Evolutionary conservation across 2,329 filamentous ascomycete genomes (phyloP), one percentile per base, ranked within the genome.

Genomic region (Fusarium sp.): DNA sequence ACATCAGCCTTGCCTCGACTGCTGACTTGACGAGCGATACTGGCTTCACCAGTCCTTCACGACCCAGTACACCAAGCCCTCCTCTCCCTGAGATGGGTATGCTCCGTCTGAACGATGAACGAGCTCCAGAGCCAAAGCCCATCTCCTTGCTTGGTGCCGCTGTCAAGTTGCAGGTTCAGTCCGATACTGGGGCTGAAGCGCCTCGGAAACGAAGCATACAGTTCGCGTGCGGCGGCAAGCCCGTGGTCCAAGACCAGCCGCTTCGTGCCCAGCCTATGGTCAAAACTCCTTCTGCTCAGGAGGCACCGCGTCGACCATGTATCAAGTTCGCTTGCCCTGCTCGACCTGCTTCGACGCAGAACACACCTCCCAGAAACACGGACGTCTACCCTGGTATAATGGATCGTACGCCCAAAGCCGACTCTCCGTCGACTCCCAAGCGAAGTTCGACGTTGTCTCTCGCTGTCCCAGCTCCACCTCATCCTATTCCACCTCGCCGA

Each of bases 21-120:
- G 93, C 93, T 39, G 95, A 98, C 71, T 86, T 98, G 61, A 98
- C 94, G n/a, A 98, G 95, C 80, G 96, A 98, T 76, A 96, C 93
- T 62, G 95, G 94, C 63, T 83, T 97, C 63, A 97, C 95, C 16
- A 98, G 94, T 75, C 94, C 95, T 43, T 92, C 94, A n/a, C 87
- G 94, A 60, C 93, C 94, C 37, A 94, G 90, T 78, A 95, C 94
- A 0, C 94, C 95, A 1, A 98, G 95, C 77, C 95, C 96, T 16
- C 94, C 94, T n/a, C 85, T 91, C 3, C 90, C 90, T 6, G 86
- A 90, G 16, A 84, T 88, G 55, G 82, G 83, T 18, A 84, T 86
- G 58, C 77, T 82, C 8, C 82, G 80, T 28, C 69, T 87, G 36
- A 77, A 81, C 43, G 65, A 80, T 63, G 76, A 79, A 54, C 46